A percentile compares a stretch with the other conserved stretches of the same genome.
phyloP scores from a whole-genome alignment of 345 rosid genomes.

The Cardamine resedifolia region DNA sequence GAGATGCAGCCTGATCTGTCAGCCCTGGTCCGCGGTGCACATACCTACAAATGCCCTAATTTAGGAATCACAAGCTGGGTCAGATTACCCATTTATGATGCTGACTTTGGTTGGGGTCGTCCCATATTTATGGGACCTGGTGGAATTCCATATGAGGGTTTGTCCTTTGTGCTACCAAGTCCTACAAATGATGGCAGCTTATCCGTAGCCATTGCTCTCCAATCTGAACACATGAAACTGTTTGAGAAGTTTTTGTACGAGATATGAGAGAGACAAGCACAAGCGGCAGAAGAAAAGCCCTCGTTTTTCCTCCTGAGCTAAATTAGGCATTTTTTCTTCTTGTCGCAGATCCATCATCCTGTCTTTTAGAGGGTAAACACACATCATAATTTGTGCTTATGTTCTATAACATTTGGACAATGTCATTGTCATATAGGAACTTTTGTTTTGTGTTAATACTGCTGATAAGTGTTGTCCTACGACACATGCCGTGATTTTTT shows the following conservation, averaged over 20 bases:
- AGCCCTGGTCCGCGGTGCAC: conserved; percentile 78
- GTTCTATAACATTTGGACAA: conserved; percentile 35
- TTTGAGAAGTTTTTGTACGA: conserved; percentile 64
- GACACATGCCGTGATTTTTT: conserved; percentile 9
- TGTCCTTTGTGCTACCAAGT: conserved; percentile 77
- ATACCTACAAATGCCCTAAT: conserved; percentile 80
- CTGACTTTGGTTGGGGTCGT: conserved; percentile 95
- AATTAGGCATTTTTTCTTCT: conserved; percentile 26
- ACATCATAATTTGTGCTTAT: conserved; percentile 13
- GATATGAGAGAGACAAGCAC: conserved; percentile 22
- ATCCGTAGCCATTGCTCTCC: conserved; percentile 79
- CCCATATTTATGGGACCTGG: conserved; percentile 96
- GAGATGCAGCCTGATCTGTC: conserved; percentile 86
- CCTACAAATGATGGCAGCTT: conserved; percentile 72
- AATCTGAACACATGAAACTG: conserved; percentile 71
- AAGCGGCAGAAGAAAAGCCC: conserved; percentile 7
- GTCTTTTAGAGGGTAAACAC: conserved; percentile 30
- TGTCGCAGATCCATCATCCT: conserved; percentile 27
- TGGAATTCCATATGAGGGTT: conserved; percentile 78
- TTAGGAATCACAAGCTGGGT: conserved; percentile 91
- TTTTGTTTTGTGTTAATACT: conserved; percentile 28
- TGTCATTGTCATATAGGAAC: conserved; percentile 15
- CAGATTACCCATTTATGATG: conserved; percentile 82
- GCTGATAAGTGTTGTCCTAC: conserved; percentile 26
- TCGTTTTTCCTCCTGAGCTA: conserved; percentile 8